Evolutionary conservation across 805 yeast species (phyloP).

Genomic region (Candida koratica): DNA sequence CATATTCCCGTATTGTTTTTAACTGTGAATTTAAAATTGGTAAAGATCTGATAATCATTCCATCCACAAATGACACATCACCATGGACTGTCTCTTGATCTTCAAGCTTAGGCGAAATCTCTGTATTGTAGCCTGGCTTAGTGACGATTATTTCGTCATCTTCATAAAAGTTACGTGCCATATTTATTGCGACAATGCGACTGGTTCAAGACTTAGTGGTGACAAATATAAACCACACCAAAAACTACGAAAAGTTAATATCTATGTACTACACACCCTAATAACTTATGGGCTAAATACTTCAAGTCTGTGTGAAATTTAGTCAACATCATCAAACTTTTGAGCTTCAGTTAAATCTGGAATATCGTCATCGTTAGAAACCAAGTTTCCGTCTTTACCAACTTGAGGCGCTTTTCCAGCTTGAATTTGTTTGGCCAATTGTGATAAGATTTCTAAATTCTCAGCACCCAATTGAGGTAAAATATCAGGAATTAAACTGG

Average conservation of each 20-base stretch:
- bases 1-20: slow-evolving; percentile 35
- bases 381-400: slow-evolving; percentile 38
- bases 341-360: slow-evolving; percentile 86
- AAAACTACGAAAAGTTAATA: too few relatives aligned
- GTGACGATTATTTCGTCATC: slow-evolving; percentile 48
- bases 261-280: too few relatives aligned
- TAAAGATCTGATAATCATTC: slow-evolving; percentile 52
- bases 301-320: too few relatives aligned
- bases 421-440: slow-evolving; percentile 87
- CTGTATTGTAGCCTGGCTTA: slow-evolving; percentile 45
- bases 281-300: too few relatives aligned
- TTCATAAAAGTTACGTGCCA: slow-evolving; percentile 45
- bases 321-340: slow-evolving; percentile 66
- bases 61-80: slow-evolving; percentile 42
- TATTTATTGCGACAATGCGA: slow-evolving; percentile 5
- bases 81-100: slow-evolving; percentile 38
- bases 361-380: slow-evolving; percentile 55
- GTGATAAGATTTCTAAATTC: slow-evolving; percentile 82
- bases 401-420: slow-evolving; percentile 49
- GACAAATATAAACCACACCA: too few relatives aligned
- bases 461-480: slow-evolving; percentile 96
- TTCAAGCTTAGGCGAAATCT: slow-evolving; percentile 34
- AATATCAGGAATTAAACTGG: slow-evolving; percentile 90
- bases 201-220: too few relatives aligned
- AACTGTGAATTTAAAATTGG: slow-evolving; percentile 45